These are phyloP conservation scores for Mycena albidolilacea DNA, from an alignment of 768 basidiomycete species.

Conservation along the genomic window DNA sequence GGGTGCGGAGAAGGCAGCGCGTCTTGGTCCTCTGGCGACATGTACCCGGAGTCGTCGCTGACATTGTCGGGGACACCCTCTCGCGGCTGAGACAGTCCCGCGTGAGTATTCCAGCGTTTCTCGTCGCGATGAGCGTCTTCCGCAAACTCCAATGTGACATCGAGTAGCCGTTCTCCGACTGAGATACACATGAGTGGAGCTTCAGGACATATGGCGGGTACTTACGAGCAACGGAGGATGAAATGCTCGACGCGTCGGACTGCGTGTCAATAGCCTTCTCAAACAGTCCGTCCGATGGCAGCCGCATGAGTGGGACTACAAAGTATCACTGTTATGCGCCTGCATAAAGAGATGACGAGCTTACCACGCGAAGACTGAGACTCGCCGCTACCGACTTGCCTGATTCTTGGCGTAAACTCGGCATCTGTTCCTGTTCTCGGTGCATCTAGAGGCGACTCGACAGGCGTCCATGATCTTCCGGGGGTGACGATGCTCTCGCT, in stretches of 20 bases:
- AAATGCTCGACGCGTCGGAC: slow-evolving; percentile 38
- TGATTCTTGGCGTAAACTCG: slow-evolving; percentile 8
- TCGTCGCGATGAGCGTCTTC: slow-evolving; percentile 32
- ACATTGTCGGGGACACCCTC: slow-evolving; percentile 15
- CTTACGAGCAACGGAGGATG: slow-evolving; percentile 38
- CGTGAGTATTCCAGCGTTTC: slow-evolving; percentile 21
- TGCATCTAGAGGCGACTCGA: not conserved
- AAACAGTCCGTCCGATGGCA: slow-evolving; percentile 35
- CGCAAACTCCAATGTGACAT: slow-evolving; percentile 42
- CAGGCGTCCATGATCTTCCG: not conserved
- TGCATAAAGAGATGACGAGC: not conserved
- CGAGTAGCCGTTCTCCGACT: slow-evolving; percentile 47
- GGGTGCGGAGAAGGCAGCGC: slow-evolving; percentile 29
- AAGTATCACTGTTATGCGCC: slow-evolving; percentile 1
- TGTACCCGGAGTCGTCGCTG: slow-evolving; percentile 35
- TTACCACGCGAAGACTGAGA: slow-evolving; percentile 9
- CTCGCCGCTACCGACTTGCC: not conserved
- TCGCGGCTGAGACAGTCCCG: not conserved
- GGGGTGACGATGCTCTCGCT: slow-evolving; percentile 1
- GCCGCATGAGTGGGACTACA: slow-evolving; percentile 24
- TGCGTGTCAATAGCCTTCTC: slow-evolving; percentile 22
- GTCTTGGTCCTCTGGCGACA: slow-evolving; percentile 30
- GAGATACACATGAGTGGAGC: not conserved
- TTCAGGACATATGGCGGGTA: not conserved
- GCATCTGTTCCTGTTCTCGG: not conserved